Percentiles rank a stretch among this genome's conserved stretches.
Conservation (phyloP, 108 stramenopile species). For the Cyclostephanos tholiformis region DNA sequence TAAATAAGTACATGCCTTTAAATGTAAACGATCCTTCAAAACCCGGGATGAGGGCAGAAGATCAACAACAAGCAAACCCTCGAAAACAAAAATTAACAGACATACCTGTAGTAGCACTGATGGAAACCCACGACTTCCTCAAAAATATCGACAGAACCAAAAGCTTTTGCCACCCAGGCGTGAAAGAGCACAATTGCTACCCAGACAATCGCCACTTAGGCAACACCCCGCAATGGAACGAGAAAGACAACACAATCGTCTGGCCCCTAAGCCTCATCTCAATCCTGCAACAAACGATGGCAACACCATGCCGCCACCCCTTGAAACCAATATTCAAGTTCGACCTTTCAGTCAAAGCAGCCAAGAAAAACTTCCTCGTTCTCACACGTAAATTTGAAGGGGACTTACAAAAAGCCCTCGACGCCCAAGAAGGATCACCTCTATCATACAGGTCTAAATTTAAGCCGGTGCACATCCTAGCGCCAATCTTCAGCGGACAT, state of each 20-base stretch:
- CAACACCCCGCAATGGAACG: too few species aligned
- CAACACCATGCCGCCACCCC: background rate
- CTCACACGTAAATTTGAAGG: background rate
- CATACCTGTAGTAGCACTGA: too few species aligned
- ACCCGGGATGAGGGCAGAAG: background rate
- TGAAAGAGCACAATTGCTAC: too few species aligned
- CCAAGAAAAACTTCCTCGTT: background rate
- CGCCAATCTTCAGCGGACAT: constrained; percentile 15
- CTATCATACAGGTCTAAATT: constrained; percentile 30
- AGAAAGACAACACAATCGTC: background rate
- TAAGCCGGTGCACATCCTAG: background rate
- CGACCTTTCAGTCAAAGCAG: background rate
- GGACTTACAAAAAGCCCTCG: constrained; percentile 2
- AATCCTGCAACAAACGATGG: background rate
- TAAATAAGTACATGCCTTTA: too few species aligned
- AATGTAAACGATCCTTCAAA: too few species aligned
- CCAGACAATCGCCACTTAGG: too few species aligned
- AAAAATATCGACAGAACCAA: too few species aligned
- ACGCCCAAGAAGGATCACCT: background rate
- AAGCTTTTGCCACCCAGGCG: too few species aligned
- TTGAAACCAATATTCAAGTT: background rate
- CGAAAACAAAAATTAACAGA: background rate
- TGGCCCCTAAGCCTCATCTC: background rate
- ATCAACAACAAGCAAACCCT: too few species aligned
- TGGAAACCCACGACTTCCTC: too few species aligned